Evolutionary conservation across 164 flowering plant species (phyloP).

Genomic region (Magnolia changhungtana): DNA sequence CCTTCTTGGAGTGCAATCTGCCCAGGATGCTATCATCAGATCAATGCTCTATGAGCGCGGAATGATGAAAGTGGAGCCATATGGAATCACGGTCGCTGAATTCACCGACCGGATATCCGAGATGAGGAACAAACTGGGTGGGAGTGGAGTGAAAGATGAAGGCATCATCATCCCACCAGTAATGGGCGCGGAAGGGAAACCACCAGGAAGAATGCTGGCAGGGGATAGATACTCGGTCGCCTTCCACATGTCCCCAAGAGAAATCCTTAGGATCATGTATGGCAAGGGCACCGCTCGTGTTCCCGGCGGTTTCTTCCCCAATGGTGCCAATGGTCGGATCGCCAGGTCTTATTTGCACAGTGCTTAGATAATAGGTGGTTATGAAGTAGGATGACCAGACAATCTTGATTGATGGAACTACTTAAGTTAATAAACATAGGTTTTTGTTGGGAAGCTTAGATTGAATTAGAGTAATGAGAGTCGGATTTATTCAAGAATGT

Average conservation of each 20-base stretch:
- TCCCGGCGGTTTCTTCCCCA: no score
- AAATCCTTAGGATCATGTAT: conserved; percentile 27
- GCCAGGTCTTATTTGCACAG: no score
- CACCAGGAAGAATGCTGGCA: conserved; percentile 41
- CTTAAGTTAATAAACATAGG: no score
- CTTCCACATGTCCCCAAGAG: conserved; percentile 21
- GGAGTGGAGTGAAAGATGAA: conserved; percentile 58
- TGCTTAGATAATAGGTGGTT: no score
- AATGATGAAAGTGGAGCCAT: conserved; percentile 36
- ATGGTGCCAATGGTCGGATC: no score
- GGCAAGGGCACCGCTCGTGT: no score
- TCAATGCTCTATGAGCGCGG: conserved; percentile 47
- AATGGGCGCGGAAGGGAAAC: conserved; percentile 48
- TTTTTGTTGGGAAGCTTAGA: no score
- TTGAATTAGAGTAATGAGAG: no score
- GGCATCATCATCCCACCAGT: conserved; percentile 42
- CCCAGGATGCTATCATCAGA: conserved; percentile 80
- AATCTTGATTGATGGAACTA: no score
- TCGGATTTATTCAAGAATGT: no score
- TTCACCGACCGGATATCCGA: conserved; percentile 55
- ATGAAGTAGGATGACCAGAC: no score
- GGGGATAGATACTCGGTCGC: conserved; percentile 28
- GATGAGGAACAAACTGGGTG: conserved; percentile 57
- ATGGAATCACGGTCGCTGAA: conserved; percentile 59
- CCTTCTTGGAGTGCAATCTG: conserved; percentile 71